Evolutionary conservation across 176 grass and related monocot genomes (phyloP).

Genomic region (Poa pratensis): DNA sequence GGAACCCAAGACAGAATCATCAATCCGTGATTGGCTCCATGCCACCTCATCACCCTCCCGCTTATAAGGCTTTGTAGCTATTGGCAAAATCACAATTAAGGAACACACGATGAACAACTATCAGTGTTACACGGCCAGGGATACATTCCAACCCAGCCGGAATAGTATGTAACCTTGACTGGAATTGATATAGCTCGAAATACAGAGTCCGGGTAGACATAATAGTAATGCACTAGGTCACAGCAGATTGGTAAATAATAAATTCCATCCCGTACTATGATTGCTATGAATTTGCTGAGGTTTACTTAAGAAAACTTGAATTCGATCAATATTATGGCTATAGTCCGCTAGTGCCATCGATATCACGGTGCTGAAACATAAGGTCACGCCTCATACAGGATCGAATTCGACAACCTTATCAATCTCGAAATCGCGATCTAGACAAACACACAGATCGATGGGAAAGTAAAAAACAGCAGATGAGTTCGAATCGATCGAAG

Average conservation of each 20-base stretch:
- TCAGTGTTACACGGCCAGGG: background rate
- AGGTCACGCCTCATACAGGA: background rate
- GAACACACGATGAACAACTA: slow-evolving; percentile 12
- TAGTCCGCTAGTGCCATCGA: too few relatives aligned
- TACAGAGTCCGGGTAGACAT: background rate
- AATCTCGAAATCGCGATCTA: background rate
- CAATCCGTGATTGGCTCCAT: slow-evolving; percentile 53
- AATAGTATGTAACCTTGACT: background rate
- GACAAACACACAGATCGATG: background rate
- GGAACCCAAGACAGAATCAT: slow-evolving; percentile 49
- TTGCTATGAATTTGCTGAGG: background rate
- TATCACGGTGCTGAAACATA: background rate
- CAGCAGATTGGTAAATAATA: background rate
- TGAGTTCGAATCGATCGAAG: slow-evolving; percentile 29
- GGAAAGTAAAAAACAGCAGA: background rate
- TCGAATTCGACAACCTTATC: background rate
- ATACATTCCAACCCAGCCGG: background rate
- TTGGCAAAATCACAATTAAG: slow-evolving; percentile 35
- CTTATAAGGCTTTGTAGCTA: slow-evolving; percentile 68
- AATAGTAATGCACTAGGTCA: background rate
- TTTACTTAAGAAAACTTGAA: background rate
- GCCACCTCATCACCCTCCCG: slow-evolving; percentile 65
- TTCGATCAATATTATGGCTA: background rate
- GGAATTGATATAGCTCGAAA: background rate
- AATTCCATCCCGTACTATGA: background rate